Evolutionary conservation across 1,284 basidiomycete species (phyloP), one percentile per base, ranked within the genome.

Genomic region (Cryptococcus depauperatus): DNA sequence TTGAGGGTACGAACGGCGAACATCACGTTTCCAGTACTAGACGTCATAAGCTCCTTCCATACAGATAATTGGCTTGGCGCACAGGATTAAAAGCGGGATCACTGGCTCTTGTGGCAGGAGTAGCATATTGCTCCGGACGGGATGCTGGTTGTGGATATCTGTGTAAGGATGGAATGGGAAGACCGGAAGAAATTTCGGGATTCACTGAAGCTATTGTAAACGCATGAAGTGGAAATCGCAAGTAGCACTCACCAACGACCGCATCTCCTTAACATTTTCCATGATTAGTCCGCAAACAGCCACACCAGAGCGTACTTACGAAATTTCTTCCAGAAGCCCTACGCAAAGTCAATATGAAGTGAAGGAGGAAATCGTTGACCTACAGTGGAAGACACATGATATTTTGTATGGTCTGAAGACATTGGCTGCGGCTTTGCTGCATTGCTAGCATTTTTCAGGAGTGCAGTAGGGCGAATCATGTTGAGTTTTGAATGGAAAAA

Each of bases 1-100:
- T 61, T 84, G 83, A 26, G 91, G 90, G 71, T 91, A 95, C 45
- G 82, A 81, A 49, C 91, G 81, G 50, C 92, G 82, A 60, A 52
- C 85, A 73, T 96, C 91, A 51, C 91, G 86, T 72, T 91, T 88
- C 82, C 83, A 89, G 78, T 96, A 96, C 54, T 72, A 49, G n/a
- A n/a, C n/a, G n/a, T n/a, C n/a, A n/a, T n/a, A n/a, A n/a, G n/a
- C n/a, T n/a, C n/a, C n/a, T n/a, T n/a, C n/a, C n/a, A n/a, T n/a
- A n/a, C n/a, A n/a, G n/a, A n/a, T 35, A 25, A 23, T n/a, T 13
- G 41, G 14, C 6, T 19, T 9, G 5, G 51, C 53, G 42, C 13
- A 55, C 38, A 49, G 57, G 59, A 40, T 59, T 55, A 32, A 62
- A 73, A 45, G 70, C 70, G 11, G 59, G 46, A 49, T 72, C 71